These are phyloP conservation scores for Apostasia ramifera DNA, from an alignment of 106 monocot genomes.

Conservation along the genomic window DNA sequence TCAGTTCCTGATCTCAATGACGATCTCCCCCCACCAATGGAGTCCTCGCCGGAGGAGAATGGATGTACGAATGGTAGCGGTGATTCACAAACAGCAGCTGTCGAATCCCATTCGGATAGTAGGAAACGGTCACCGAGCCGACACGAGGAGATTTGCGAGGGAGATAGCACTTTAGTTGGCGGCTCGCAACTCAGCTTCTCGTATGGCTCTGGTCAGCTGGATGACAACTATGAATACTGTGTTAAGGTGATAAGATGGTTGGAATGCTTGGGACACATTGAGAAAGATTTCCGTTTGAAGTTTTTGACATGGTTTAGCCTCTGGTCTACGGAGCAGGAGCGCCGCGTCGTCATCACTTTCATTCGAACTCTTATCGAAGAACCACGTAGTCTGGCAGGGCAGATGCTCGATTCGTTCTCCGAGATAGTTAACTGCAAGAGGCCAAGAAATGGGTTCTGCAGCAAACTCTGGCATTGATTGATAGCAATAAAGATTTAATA, in stretches of 20 bases:
- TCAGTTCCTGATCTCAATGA: conserved; percentile 90
- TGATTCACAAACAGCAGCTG: conserved; percentile 62
- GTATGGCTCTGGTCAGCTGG: conserved; percentile 45
- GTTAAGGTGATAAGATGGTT: conserved; percentile 84
- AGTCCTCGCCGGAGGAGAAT: conserved; percentile 35
- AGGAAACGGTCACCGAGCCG: conserved; percentile 16
- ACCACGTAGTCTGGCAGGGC: conserved; percentile 74
- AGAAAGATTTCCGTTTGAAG: conserved; percentile 86
- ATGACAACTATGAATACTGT: conserved; percentile 83
- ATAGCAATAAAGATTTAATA: too few relatives aligned
- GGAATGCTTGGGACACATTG: conserved; percentile 75
- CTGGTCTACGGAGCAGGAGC: conserved; percentile 78
- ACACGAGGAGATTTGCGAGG: conserved; percentile 42
- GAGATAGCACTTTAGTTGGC: conserved; percentile 57
- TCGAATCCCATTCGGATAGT: conserved; percentile 46
- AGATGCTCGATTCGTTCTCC: conserved; percentile 73
- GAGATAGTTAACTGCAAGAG: conserved; percentile 75
- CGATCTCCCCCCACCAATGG: conserved; percentile 34
- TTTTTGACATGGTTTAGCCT: conserved; percentile 95
- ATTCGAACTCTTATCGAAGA: conserved; percentile 79
- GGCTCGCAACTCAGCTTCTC: conserved; percentile 34
- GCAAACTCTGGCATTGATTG: conserved; percentile 75
- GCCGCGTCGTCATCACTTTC: conserved; percentile 81
- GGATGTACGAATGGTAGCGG: conserved; percentile 49
- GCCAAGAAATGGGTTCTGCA: conserved; percentile 60